phyloP scores from a whole-genome alignment of 192 early-diverging fungal species.

The Linnemannia elongata region DNA sequence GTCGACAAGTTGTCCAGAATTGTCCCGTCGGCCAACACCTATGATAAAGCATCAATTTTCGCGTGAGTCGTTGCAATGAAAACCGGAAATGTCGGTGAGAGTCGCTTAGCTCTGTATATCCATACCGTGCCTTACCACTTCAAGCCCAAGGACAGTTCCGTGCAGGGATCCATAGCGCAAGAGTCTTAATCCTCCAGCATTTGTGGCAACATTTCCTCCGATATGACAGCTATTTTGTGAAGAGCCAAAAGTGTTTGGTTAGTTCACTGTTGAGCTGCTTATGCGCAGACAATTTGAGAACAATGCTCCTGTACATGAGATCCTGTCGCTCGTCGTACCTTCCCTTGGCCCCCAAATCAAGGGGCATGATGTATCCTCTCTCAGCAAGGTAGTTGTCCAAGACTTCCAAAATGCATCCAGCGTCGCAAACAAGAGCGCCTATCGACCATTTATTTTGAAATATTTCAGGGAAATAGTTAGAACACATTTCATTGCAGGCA shows the following conservation, averaged over 20 bases:
- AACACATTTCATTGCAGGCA: background rate
- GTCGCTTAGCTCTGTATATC: background rate
- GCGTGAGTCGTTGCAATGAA: background rate
- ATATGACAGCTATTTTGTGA: conserved; percentile 88
- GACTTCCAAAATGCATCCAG: conserved; percentile 93
- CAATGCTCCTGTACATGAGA: background rate
- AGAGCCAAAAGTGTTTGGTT: background rate
- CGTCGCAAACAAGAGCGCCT: conserved; percentile 91
- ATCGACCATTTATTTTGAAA: background rate
- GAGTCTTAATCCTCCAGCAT: conserved; percentile 96
- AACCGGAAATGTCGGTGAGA: background rate
- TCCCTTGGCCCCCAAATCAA: conserved; percentile 93
- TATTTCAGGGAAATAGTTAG: background rate
- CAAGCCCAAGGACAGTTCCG: conserved; percentile 94
- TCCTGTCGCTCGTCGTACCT: conserved; percentile 29
- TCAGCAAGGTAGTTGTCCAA: conserved; percentile 91
- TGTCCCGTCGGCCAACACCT: conserved; percentile 91
- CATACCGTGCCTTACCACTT: conserved; percentile 72
- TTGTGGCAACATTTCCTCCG: conserved; percentile 99
- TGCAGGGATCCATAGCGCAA: conserved; percentile 97
- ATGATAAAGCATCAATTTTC: background rate
- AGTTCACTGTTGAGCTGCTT: too few species aligned
- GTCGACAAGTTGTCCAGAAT: conserved; percentile 88
- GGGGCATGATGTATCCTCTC: conserved; percentile 90
- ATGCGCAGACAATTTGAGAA: too few species aligned